Conservation (phyloP, 108 stramenopile genomes). For the Fragilaria crotonensis region DNA sequence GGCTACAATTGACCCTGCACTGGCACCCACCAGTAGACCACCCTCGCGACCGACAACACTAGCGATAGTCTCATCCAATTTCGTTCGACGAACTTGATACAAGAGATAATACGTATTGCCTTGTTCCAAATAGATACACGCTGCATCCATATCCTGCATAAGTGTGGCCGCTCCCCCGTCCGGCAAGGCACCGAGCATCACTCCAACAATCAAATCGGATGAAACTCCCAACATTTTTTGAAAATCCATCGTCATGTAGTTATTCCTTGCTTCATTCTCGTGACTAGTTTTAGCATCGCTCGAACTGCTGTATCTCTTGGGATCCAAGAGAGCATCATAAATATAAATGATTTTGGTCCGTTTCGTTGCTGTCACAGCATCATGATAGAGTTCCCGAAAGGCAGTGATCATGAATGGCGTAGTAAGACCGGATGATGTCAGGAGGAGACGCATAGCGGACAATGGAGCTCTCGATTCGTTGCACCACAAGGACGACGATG, state of each 20-base stretch:
- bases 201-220: neutral
- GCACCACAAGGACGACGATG: too few species aligned
- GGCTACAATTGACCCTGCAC: neutral
- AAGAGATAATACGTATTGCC: neutral
- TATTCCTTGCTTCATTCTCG: neutral
- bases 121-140: neutral
- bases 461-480: too few species aligned
- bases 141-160: neutral
- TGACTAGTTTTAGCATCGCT: neutral
- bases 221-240: neutral
- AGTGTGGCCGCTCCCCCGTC: neutral
- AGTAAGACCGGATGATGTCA: neutral
- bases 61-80: neutral
- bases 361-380: neutral
- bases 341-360: neutral
- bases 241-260: neutral
- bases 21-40: neutral
- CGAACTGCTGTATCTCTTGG: neutral
- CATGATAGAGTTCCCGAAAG: neutral
- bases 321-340: neutral
- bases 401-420: neutral
- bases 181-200: neutral
- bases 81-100: neutral
- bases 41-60: neutral
- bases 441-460: neutral